Evolutionary conservation across 805 yeast species (phyloP), one percentile per base, ranked within the genome.

Genomic region (Ogataea pini): DNA sequence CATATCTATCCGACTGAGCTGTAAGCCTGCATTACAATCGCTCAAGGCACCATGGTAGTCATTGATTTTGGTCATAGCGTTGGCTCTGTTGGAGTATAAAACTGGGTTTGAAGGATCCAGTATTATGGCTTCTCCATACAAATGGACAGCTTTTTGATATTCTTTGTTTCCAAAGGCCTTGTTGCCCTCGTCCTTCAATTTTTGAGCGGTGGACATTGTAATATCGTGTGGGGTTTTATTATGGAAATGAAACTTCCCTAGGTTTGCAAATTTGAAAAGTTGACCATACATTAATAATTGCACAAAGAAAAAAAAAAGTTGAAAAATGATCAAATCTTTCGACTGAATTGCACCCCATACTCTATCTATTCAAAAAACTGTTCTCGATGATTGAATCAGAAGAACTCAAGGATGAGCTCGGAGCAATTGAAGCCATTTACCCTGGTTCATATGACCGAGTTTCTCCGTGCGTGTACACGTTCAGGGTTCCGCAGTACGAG

Each of bases 351-450:
- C 28, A 31, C 31, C 24, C 42, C 25, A 14, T 40, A 27, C n/a
- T 16, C 18, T 13, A 22, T 25, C 7, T 32, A 3, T 4, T 32
- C 18, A 17, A 7, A 8, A 14, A 22, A 48, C 27, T 27, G 20
- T 20, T 39, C 9, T 17, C 12, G 16, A 36, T 42, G 20, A 58
- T 55, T 46, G 67, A 60, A n/a, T 63, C 70, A 1, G 78, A 78
- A 50, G 86, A 83, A 28, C 68, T 86, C 6, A 61, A 61, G 17
- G 94, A 89, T 46, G 99, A 92, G 61, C 67, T 89, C 16, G 82
- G 79, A 33, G 92, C 96, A 10, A 82, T 92, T 9, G 86, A 88
- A 47, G 94, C 97, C 3, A 92, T 94, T 10, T 92, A 81, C 61
- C 97, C 96, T 1, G 86, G 76, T 13, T 73, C 80, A 34, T 63